These are phyloP conservation scores for Physcia stellaris DNA, from an alignment of 495 filamentous ascomycete genomes.

Conservation along the genomic window DNA sequence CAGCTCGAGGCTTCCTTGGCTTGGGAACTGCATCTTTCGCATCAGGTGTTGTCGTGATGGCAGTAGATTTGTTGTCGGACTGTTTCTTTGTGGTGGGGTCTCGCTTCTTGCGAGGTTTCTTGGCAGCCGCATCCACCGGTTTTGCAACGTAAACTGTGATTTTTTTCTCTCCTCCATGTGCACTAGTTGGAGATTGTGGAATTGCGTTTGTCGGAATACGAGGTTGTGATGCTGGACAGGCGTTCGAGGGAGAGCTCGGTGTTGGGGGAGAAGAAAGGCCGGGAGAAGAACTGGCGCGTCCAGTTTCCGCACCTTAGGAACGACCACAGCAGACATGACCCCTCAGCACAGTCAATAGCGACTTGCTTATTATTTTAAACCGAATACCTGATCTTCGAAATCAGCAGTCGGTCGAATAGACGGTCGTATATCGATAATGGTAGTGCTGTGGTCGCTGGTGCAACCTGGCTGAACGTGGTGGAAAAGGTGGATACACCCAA, in stretches of 20 bases:
- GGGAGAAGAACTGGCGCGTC: constrained; percentile 16
- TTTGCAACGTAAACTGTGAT: constrained; percentile 7
- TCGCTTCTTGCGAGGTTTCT: constrained; percentile 16
- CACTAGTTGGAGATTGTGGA: constrained; percentile 5
- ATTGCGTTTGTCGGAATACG: constrained; percentile 3
- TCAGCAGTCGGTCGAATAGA: too few relatives aligned
- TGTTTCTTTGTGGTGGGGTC: constrained; percentile 9
- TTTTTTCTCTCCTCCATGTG: constrained; percentile 11
- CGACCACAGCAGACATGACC: constrained; percentile 6
- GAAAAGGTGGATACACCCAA: too few relatives aligned
- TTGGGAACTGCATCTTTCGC: constrained; percentile 12
- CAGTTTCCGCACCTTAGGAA: constrained; percentile 1
- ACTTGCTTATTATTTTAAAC: neutral
- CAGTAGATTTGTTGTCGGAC: constrained; percentile 1
- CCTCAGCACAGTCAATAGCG: neutral
- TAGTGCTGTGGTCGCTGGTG: too few relatives aligned
- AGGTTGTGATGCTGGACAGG: constrained; percentile 5
- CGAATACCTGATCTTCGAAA: neutral
- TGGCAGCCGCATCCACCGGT: constrained; percentile 7
- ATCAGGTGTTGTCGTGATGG: constrained; percentile 4
- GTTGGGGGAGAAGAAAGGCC: constrained; percentile 18
- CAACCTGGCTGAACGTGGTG: too few relatives aligned
- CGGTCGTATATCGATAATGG: too few relatives aligned
- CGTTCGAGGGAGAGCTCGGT: constrained; percentile 12
- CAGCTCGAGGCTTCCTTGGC: constrained; percentile 13